Base-by-base conservation (phyloP, 129 eudicot genomes). In the Kitagawia praeruptora region DNA sequence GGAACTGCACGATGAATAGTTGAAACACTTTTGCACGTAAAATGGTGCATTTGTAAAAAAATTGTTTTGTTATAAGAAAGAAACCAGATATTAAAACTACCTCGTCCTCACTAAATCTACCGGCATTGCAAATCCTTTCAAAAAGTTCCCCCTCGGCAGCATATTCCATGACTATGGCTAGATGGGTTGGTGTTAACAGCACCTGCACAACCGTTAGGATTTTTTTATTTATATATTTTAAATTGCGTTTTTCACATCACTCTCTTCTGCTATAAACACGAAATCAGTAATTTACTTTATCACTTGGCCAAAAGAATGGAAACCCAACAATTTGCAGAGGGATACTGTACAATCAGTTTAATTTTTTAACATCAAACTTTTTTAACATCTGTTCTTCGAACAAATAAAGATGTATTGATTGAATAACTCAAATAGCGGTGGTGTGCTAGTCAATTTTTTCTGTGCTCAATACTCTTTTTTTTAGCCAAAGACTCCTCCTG, bases 71-170 rank as follows among this genome's bases (percentile, higher is more conserved):
- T 34, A 34, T 2, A 34, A 34, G 37, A 34, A 34, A 34, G 2
- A 69, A 18, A 31, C 0, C 13, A 1, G 21, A 69, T 69, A 3
- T 13, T 69, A 38, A 61, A 61, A 21, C 34, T 70, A 92, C 97
- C 96, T 92, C 97, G 51, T 92, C 97, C 78, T 92, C 97, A 69
- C 92, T 92, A 76, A 92, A 92, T 84, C 97, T 86, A 23, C 97
- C 97, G 13, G 97, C 96, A 21, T 80, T 88, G 75, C 96, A 92
- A n/a, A 92, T 92, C 85, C 91, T 85, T 34, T 89, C 93, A 42
- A 92, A 89, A 84, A 90, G 97, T 82, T 92, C 97, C 23, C 97
- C 97, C 18, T 95, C 96, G 0, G 92, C 85, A 5, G 96, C 97
- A 85, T 89, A 92, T 83, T 92, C 97, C 97, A 92, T 89, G 58